Evolutionary conservation across 306 rosid species (phyloP), one percentile per base, ranked within the genome.

Genomic region (Psophocarpus tetragonolobus): DNA sequence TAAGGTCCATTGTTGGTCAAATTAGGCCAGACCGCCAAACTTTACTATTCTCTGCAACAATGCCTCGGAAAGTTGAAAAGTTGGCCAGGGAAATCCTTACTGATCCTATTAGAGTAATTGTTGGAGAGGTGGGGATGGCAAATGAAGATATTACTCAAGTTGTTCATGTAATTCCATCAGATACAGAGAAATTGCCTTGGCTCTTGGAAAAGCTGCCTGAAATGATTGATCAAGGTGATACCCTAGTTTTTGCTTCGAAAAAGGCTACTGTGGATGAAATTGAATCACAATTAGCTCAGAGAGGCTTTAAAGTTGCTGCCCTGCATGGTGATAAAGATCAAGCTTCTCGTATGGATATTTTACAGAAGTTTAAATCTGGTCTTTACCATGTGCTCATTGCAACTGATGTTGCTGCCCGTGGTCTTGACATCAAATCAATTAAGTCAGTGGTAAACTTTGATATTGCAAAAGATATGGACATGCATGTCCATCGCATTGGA

Each of bases 321-420:
- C 85, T 95, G 83, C 99, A 95, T 75, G 99, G 99, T 75, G 99
- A 95, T 73, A 95, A 95, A 81, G 99, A 92, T 81, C 99, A 95
- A 90, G 87, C 99, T 84, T 89, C 97, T 56, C 91, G 99, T 61
- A 91, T 92, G 94, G 99, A 92, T 41, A 88, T 86, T 81, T 83
- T 95, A 86, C 92, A 91, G 82, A 95, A 95, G 80, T 95, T 91
- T 78, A 95, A 95, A 86, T 88, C 97, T 45, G 99, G 99, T 57
- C 33, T 78, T 26, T 92, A 87, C 86, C 99, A 95, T 51, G 93
- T 92, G 77, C 97, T 95, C 29, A 64, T 95, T 86, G 99, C 99
- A 36, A 95, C 99, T 89, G 99, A 95, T 84, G 99, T 95, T 74
- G 99, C 99, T 44, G 99, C 99, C 10, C 99, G 99, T 51, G 99